Percentiles rank a stretch among this genome's conserved stretches.
Conservation (phyloP, 2,329 filamentous ascomycete species). For the Colletotrichum sp. region DNA sequence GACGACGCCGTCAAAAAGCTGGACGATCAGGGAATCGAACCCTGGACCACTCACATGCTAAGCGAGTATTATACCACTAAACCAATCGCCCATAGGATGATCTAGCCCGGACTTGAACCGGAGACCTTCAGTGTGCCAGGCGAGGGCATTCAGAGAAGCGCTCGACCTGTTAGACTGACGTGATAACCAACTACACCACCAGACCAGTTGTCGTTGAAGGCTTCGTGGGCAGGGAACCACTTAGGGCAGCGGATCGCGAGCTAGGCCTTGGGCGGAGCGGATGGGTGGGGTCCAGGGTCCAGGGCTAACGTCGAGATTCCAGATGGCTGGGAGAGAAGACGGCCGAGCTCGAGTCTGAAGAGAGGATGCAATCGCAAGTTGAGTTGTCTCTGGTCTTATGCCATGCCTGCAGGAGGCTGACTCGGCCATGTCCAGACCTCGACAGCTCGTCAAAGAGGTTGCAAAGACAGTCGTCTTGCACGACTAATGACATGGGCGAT, state of each 20-base stretch:
- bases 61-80: constrained; percentile 5
- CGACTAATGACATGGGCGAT: neutral
- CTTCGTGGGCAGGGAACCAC: rapidly evolving
- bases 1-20: neutral
- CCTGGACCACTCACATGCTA: constrained; percentile 12
- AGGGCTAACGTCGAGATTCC: neutral
- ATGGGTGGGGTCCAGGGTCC: neutral
- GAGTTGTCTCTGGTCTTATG: neutral
- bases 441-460: neutral
- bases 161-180: constrained; percentile 46
- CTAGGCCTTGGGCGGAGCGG: neutral
- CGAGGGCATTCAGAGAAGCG: neutral
- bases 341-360: neutral
- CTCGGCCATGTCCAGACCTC: neutral
- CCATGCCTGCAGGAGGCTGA: neutral
- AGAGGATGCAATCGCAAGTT: neutral
- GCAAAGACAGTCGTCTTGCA: neutral
- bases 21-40: constrained; percentile 1
- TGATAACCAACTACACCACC: constrained; percentile 50
- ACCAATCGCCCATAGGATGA: neutral
- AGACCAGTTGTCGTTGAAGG: neutral
- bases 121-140: constrained; percentile 14
- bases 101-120: constrained; percentile 19
- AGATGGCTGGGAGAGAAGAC: neutral
- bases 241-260: neutral